Conservation (phyloP, 345 rosid species). For the Camelina laxa region DNA sequence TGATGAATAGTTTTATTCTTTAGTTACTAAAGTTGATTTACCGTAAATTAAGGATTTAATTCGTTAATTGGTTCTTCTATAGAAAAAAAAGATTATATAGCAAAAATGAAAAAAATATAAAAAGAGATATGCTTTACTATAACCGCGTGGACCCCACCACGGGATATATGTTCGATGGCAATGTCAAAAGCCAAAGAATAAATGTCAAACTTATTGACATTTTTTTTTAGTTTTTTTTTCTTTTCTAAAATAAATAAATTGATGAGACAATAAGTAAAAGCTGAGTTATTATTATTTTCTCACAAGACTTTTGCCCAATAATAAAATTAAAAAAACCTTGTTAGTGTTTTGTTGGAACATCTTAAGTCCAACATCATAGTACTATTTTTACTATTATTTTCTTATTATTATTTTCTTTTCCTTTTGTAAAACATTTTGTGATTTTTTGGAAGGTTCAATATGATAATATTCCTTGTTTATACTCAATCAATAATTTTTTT, state of each 20-base stretch:
- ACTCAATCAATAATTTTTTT: background rate
- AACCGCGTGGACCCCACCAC: slow-evolving; percentile 45
- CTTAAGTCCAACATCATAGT: too few relatives aligned
- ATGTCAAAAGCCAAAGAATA: slow-evolving; percentile 46
- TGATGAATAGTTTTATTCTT: background rate
- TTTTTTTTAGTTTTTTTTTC: background rate
- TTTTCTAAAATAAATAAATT: too few relatives aligned
- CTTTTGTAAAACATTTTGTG: background rate
- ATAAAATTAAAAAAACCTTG: too few relatives aligned
- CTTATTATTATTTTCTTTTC: too few relatives aligned
- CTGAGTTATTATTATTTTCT: too few relatives aligned
- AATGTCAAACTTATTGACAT: slow-evolving; percentile 41
- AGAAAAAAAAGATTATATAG: background rate
- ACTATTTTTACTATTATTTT: too few relatives aligned
- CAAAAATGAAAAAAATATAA: too few relatives aligned
- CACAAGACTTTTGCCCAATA: too few relatives aligned
- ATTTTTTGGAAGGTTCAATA: background rate
- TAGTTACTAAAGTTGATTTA: slow-evolving; percentile 36
- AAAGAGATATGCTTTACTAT: slow-evolving; percentile 40
- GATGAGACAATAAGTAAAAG: too few relatives aligned
- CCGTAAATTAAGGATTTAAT: slow-evolving; percentile 38
- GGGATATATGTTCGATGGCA: slow-evolving; percentile 41
- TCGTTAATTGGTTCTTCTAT: slow-evolving; percentile 2
- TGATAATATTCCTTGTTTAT: background rate
- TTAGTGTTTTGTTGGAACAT: too few relatives aligned